Base-by-base conservation (phyloP, 2,329 filamentous ascomycete species). In the Sclerotinia subarctica region DNA sequence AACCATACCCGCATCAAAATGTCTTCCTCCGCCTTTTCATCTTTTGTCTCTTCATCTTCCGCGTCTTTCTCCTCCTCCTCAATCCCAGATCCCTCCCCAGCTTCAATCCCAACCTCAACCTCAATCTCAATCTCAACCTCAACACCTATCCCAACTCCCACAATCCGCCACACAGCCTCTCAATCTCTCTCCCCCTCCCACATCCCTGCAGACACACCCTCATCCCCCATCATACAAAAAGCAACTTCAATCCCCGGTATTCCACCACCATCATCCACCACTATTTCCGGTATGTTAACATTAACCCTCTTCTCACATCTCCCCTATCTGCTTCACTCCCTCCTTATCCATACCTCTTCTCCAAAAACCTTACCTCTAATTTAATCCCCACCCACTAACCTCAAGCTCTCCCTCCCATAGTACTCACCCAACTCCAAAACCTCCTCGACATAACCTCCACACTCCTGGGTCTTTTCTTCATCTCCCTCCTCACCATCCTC, bases 391-490 rank as follows among this genome's bases (percentile, higher is more conserved):
- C 6, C 51, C 19, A 13, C 19, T 32, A 54, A 24, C 3, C 19
- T 3, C 19, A 3, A 1, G 26, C 24, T 4, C 4, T 4, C 24
- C 24, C 13, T 7, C 21, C 11, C 7, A 1, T 13, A 66, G 54
- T 60, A 26, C 19, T 60, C 32, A 7, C 47, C n/a, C 64, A 59
- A 19, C 32, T 66, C 44, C 64, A 66, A 59, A 51, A 66, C n/a
- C 26, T 58, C 11, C 54, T 66, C 42, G 64, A 66, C n/a, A 42
- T 66, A 17, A 66, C 54, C n/a, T 66, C 64, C 3, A 66, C 64
- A 1, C 64, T 66, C 8, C 42, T 66, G 3, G 64, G 53, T 5
- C 29, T 42, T 3, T 66, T 66, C 32, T 51, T 59, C 4, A 54
- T 56, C 10, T 19, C 21, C 8, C 8, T 51, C 17, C 17, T 59